Evolutionary conservation across 148 eudicot genomes (phyloP).

Genomic region (Silene latifolia): DNA sequence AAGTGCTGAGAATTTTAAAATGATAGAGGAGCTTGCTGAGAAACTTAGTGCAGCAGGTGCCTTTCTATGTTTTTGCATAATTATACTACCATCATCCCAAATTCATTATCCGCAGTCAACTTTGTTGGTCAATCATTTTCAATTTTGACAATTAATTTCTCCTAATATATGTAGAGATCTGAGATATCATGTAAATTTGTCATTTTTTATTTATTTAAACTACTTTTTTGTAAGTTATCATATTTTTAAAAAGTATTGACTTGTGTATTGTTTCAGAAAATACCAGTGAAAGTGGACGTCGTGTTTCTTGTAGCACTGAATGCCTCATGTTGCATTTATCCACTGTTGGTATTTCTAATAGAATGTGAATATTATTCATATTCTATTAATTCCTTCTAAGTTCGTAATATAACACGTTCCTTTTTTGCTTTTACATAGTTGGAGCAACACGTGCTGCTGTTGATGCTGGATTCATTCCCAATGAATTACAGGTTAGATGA

Average conservation of each 20-base stretch:
- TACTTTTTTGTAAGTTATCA: background rate
- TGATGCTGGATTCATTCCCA: constrained; percentile 95
- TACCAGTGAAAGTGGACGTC: background rate
- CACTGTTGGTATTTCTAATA: background rate
- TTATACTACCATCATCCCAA: background rate
- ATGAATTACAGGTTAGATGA: constrained; percentile 72
- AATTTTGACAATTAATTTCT: background rate
- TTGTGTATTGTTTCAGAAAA: no score
- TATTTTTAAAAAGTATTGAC: no score
- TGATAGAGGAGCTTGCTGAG: constrained; percentile 94
- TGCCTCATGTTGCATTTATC: background rate
- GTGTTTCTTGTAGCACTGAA: background rate
- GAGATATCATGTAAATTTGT: background rate
- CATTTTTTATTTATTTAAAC: background rate
- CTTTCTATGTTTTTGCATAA: background rate
- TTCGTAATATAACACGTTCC: background rate
- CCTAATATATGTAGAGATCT: background rate
- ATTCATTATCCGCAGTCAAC: background rate
- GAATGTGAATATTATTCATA: no score
- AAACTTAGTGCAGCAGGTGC: constrained; percentile 96
- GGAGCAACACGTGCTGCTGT: constrained; percentile 99
- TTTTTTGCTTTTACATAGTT: constrained; percentile 41
- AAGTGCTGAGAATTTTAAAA: constrained; percentile 80
- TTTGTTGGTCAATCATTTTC: background rate
- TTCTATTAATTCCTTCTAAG: background rate